Conservation (phyloP, 1,139 yeast species). For the Yamadazyma triangularis region DNA sequence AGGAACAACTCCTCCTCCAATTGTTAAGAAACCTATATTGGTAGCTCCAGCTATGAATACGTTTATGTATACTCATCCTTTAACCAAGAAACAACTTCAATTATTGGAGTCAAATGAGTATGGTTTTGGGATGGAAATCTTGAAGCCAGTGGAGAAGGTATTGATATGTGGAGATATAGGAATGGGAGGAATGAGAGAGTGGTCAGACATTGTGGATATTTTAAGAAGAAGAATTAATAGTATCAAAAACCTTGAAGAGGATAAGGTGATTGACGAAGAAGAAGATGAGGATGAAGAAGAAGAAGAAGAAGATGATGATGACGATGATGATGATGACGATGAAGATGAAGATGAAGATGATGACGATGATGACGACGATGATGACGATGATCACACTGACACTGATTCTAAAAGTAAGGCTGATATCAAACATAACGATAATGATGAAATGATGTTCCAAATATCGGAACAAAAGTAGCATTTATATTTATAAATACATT, state of each 20-base stretch:
- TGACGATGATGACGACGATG: constrained; percentile 21
- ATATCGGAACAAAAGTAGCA: constrained; percentile 8
- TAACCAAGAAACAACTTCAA: constrained; percentile 77
- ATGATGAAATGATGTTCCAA: constrained; percentile 36
- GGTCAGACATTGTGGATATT: constrained; percentile 87
- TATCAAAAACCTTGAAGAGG: constrained; percentile 26
- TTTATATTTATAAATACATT: too few relatives aligned
- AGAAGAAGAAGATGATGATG: constrained; percentile 33
- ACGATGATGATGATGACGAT: constrained; percentile 27
- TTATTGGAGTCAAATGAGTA: constrained; percentile 43
- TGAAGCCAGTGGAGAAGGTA: constrained; percentile 91
- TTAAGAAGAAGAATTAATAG: constrained; percentile 50
- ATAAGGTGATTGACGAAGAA: constrained; percentile 30
- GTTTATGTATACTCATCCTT: constrained; percentile 90
- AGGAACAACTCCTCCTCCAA: constrained; percentile 1
- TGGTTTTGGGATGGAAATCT: constrained; percentile 61
- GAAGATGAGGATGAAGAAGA: constrained; percentile 36
- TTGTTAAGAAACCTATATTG: constrained; percentile 61
- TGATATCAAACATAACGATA: constrained; percentile 8
- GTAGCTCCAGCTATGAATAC: constrained; percentile 99
- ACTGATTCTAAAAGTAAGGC: constrained; percentile 5
- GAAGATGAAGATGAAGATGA: constrained; percentile 26
- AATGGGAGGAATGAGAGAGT: constrained; percentile 97
- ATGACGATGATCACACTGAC: constrained; percentile 22
- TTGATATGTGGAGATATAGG: constrained; percentile 96